phyloP scores from a whole-genome alignment of 805 yeast species.

The Saturnispora serradocipensis region DNA sequence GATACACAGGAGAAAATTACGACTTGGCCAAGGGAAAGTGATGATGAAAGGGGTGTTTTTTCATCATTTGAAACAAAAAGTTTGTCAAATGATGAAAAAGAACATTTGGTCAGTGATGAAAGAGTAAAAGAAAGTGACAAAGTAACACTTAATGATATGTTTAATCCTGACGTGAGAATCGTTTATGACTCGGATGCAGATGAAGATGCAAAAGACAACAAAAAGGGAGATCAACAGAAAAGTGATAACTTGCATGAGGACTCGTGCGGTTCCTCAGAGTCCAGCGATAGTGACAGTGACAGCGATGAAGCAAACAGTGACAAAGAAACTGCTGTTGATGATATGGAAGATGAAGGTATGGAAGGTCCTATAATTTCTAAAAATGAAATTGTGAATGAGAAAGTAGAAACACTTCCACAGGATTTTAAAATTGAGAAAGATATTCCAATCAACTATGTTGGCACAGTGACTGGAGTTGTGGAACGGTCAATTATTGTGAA shows the following conservation, averaged over 20 bases:
- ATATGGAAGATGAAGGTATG: constrained; percentile 32
- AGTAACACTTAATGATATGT: constrained; percentile 11
- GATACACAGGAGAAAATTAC: background rate
- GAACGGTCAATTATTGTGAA: constrained; percentile 65
- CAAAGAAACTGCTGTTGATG: constrained; percentile 18
- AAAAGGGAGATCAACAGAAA: constrained; percentile 12
- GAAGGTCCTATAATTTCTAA: constrained; percentile 62
- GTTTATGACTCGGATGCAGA: constrained; percentile 20
- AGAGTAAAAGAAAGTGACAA: background rate
- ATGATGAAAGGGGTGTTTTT: too few relatives aligned
- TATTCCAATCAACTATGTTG: constrained; percentile 65
- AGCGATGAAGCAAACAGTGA: constrained; percentile 19
- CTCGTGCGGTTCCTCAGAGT: constrained; percentile 17
- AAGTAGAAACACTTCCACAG: constrained; percentile 57
- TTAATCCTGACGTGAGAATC: constrained; percentile 15
- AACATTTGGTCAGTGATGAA: background rate
- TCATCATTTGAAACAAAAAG: background rate
- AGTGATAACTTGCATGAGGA: background rate
- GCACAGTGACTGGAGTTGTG: constrained; percentile 57
- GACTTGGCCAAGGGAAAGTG: background rate
- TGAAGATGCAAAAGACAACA: background rate
- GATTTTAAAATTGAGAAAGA: constrained; percentile 49
- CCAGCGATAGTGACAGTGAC: constrained; percentile 20
- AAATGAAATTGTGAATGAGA: constrained; percentile 66
- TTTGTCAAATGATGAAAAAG: background rate